These are phyloP conservation scores for Dendrobium nobile DNA, from an alignment of 106 monocot genomes.

Conservation along the genomic window DNA sequence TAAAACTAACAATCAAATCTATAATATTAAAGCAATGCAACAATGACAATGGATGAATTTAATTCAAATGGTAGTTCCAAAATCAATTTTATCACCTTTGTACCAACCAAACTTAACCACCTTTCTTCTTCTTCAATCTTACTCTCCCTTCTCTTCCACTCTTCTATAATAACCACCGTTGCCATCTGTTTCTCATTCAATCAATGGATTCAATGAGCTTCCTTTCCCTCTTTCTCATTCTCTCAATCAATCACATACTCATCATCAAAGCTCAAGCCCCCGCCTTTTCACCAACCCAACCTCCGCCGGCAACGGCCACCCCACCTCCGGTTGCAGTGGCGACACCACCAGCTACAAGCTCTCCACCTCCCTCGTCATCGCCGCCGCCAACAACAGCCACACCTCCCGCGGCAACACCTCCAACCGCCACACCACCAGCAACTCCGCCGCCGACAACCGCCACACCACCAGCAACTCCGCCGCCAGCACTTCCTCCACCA, in stretches of 20 bases:
- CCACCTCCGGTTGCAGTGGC: slow-evolving; percentile 6
- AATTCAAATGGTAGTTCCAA: slow-evolving; percentile 1
- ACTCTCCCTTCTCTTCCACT: neutral
- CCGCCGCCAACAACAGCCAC: neutral
- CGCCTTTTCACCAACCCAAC: slow-evolving; percentile 8
- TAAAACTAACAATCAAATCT: too few relatives aligned
- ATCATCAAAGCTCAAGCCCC: slow-evolving; percentile 20
- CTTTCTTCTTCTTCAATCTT: slow-evolving; percentile 6
- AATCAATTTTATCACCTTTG: neutral
- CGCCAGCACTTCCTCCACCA: slow-evolving; percentile 14
- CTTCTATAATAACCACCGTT: neutral
- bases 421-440: neutral
- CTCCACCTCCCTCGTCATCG: neutral
- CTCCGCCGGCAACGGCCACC: slow-evolving; percentile 10
- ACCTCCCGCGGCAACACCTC: slow-evolving; percentile 6
- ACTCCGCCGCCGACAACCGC: neutral
- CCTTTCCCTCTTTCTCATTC: slow-evolving; percentile 10
- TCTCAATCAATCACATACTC: slow-evolving; percentile 3
- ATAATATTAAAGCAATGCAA: too few relatives aligned
- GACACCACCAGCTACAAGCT: neutral
- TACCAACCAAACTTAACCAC: slow-evolving; percentile 7
- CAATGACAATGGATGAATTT: too few relatives aligned
- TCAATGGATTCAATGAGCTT: slow-evolving; percentile 13
- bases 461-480: slow-evolving; percentile 2
- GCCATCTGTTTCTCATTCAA: neutral